phyloP scores from a whole-genome alignment of 129 eudicot genomes.

The Solidago caesia region DNA sequence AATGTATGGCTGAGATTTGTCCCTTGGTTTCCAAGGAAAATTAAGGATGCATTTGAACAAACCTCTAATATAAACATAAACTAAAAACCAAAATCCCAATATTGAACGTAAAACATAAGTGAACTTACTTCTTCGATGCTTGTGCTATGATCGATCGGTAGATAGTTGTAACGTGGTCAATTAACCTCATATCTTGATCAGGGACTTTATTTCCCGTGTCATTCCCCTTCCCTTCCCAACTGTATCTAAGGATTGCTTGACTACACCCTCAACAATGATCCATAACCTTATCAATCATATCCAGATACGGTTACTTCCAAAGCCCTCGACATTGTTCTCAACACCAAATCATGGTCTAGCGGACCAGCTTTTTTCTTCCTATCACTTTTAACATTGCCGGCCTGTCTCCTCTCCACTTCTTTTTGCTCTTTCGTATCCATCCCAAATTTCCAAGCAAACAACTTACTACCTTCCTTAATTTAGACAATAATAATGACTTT shows the following conservation, averaged over 20 bases:
- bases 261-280: constrained; percentile 69
- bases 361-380: constrained; percentile 73
- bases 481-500: constrained; percentile 71
- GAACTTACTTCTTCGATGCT: constrained; percentile 87
- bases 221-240: constrained; percentile 39
- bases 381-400: constrained; percentile 41
- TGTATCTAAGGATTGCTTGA: constrained; percentile 50
- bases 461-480: constrained; percentile 54
- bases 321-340: constrained; percentile 89
- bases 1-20: too few relatives aligned
- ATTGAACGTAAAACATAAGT: not conserved
- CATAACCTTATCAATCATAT: constrained; percentile 92
- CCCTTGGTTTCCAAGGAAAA: too few relatives aligned
- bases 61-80: too few relatives aligned
- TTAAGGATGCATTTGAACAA: too few relatives aligned
- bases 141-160: constrained; percentile 79
- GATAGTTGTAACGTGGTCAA: constrained; percentile 89
- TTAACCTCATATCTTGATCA: constrained; percentile 25
- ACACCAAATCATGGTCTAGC: constrained; percentile 77
- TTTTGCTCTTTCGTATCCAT: constrained; percentile 60
- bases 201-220: not conserved
- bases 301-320: constrained; percentile 80
- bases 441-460: constrained; percentile 85
- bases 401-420: constrained; percentile 50
- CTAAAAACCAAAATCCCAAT: too few relatives aligned